These are phyloP conservation scores for Aegilops sharonensis DNA, from an alignment of 176 grass and related monocot genomes.

Conservation along the genomic window DNA sequence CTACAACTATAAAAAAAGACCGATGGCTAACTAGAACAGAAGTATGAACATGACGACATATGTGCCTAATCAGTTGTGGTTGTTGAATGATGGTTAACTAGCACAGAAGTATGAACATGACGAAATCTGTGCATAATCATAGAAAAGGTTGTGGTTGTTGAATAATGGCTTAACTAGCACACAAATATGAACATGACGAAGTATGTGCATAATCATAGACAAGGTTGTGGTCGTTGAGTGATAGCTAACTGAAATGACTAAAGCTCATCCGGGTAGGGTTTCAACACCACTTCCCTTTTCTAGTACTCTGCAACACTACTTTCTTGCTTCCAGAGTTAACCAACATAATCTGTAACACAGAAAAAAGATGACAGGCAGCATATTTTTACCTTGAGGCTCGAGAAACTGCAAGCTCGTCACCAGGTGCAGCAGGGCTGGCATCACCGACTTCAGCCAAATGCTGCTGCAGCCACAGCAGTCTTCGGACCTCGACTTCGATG, in stretches of 20 bases:
- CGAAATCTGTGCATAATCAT: neutral
- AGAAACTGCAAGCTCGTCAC: slow-evolving; percentile 68
- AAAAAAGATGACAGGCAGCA: neutral
- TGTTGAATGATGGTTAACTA: neutral
- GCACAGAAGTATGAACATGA: neutral
- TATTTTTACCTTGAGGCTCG: slow-evolving; percentile 58
- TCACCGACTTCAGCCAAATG: slow-evolving; percentile 75
- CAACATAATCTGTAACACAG: neutral
- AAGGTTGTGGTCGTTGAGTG: neutral
- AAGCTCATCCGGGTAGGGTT: neutral
- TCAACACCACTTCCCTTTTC: neutral
- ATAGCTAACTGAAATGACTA: neutral
- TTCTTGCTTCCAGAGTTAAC: neutral
- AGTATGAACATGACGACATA: neutral
- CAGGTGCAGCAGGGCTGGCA: slow-evolving; percentile 56
- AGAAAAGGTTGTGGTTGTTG: neutral
- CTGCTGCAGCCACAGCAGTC: slow-evolving; percentile 82
- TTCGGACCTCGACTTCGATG: slow-evolving; percentile 82
- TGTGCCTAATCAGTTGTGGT: neutral
- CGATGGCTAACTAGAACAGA: neutral
- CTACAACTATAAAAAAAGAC: too few relatives aligned
- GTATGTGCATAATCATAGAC: neutral
- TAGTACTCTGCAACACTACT: neutral
- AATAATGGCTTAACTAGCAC: neutral
- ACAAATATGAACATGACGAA: neutral